phyloP scores from a whole-genome alignment of 208 protist species.

The Leishmania major region DNA sequence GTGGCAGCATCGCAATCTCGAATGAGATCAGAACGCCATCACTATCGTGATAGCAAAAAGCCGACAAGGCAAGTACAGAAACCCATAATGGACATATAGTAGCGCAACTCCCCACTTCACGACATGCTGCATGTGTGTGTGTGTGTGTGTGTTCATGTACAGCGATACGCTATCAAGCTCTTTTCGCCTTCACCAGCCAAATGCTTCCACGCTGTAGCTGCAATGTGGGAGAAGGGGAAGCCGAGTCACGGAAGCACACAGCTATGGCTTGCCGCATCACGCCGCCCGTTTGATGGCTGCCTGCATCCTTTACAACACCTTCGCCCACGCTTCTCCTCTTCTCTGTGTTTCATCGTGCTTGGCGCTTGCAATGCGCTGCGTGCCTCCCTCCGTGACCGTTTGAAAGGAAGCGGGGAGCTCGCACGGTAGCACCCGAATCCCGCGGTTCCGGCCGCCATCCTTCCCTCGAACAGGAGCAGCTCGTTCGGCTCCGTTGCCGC shows the following conservation, averaged over 20 bases:
- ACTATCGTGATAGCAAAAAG: background rate
- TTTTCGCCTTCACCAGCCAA: background rate
- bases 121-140: background rate
- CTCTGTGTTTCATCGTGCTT: background rate
- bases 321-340: background rate
- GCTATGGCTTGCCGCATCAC: background rate
- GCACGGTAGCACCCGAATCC: background rate
- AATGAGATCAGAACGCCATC: background rate
- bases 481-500: background rate
- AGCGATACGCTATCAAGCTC: background rate
- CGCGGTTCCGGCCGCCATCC: background rate
- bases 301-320: background rate
- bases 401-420: background rate
- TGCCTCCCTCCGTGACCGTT: background rate
- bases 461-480: background rate
- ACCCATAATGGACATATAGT: background rate
- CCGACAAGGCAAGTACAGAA: background rate
- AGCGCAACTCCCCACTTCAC: background rate
- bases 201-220: background rate
- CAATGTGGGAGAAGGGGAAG: background rate
- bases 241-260: background rate
- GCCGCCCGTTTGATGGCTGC: background rate
- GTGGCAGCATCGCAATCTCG: background rate
- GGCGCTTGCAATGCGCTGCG: background rate
- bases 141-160: background rate